Conservation (phyloP, 352 stramenopile species). For the Blastocystis hominis region DNA sequence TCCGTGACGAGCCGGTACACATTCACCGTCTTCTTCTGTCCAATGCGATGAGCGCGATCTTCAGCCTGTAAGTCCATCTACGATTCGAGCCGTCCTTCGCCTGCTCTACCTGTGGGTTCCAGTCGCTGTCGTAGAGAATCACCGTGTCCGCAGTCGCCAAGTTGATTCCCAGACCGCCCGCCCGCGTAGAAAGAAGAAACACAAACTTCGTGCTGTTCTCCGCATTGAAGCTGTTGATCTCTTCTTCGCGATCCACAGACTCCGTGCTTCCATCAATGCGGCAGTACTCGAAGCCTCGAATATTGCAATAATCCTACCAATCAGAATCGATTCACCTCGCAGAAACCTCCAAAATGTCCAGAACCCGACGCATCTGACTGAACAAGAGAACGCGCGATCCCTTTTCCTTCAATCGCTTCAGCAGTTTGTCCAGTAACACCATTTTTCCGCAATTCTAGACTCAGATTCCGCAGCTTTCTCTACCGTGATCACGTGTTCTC, state of each 20-base stretch:
- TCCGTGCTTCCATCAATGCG: conserved; percentile 87
- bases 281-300: conserved; percentile 81
- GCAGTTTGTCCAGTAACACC: conserved; percentile 83
- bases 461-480: not conserved
- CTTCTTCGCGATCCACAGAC: conserved; percentile 79
- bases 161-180: too few relatives aligned
- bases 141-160: conserved; percentile 69
- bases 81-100: conserved; percentile 75
- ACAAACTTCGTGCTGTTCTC: conserved; percentile 76
- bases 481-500: conserved; percentile 79
- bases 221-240: conserved; percentile 92
- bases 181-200: conserved; percentile 89
- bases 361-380: conserved; percentile 73
- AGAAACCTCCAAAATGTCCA: conserved; percentile 90
- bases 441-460: conserved; percentile 90
- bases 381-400: conserved; percentile 71
- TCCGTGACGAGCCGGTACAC: conserved; percentile 82
- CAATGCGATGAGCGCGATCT: conserved; percentile 78
- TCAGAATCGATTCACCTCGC: conserved; percentile 68
- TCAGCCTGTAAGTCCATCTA: conserved; percentile 68
- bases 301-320: conserved; percentile 56
- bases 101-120: conserved; percentile 65
- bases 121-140: conserved; percentile 73
- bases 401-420: conserved; percentile 64
- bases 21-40: conserved; percentile 77